A percentile compares a stretch with the other conserved stretches of the same genome.
These are phyloP conservation scores for Cladosporium austrohemisphaericum DNA, from an alignment of 2,329 filamentous ascomycete species.

Conservation along the genomic window DNA sequence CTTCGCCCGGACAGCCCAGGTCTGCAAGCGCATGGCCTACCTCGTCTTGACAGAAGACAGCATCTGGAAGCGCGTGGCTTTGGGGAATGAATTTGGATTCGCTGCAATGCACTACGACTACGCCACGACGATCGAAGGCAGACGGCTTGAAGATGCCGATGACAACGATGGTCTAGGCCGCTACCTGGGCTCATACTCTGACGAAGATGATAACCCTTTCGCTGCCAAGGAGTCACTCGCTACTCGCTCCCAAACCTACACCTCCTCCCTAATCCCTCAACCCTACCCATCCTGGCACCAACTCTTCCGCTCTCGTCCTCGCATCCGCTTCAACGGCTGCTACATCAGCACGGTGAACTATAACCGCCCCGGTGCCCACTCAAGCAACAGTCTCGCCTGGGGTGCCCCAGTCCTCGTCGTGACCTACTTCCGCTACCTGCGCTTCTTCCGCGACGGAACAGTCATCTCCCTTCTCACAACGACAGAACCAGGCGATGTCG, in stretches of 20 bases:
- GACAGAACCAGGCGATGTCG: slow-evolving; percentile 77
- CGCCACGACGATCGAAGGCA: slow-evolving; percentile 57
- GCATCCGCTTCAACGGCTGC: slow-evolving; percentile 88
- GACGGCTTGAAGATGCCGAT: slow-evolving; percentile 30
- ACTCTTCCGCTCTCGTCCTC: slow-evolving; percentile 78
- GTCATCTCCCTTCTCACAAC: slow-evolving; percentile 78
- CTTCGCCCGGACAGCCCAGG: slow-evolving; percentile 70
- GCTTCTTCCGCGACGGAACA: slow-evolving; percentile 88
- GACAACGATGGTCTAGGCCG: slow-evolving; percentile 24
- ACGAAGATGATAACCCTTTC: slow-evolving; percentile 17
- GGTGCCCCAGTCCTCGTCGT: slow-evolving; percentile 84
- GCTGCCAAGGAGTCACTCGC: slow-evolving; percentile 9
- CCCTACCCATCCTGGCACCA: slow-evolving; percentile 41
- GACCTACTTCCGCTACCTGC: slow-evolving; percentile 95
- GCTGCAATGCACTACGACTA: slow-evolving; percentile 78
- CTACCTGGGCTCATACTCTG: slow-evolving; percentile 23
- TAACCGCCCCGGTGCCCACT: slow-evolving; percentile 72
- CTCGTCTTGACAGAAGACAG: slow-evolving; percentile 78
- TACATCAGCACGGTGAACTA: slow-evolving; percentile 99
- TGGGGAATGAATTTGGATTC: slow-evolving; percentile 72
- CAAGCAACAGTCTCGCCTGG: slow-evolving; percentile 70
- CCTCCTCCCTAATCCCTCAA: slow-evolving; percentile 27
- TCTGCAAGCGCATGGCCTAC: slow-evolving; percentile 84
- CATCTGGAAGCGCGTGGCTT: slow-evolving; percentile 77
- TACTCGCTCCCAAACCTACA: slow-evolving; percentile 23